Conservation (phyloP, 2,329 filamentous ascomycete genomes). For the Nigrospora sphaerica region DNA sequence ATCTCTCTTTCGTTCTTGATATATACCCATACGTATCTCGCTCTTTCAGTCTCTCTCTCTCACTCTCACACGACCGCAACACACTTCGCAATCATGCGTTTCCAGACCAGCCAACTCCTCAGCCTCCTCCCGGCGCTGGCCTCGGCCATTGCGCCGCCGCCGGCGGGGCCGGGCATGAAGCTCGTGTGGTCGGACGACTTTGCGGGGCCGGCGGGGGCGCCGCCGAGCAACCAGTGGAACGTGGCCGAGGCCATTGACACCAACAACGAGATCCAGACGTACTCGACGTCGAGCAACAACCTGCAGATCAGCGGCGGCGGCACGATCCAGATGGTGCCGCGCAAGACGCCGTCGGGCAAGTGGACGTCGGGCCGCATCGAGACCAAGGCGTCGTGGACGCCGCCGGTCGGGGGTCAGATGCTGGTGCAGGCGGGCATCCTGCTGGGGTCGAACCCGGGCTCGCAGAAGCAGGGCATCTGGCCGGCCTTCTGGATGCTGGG, state of each 20-base stretch:
- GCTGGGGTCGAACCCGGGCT: conserved; percentile 29
- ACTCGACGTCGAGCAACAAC: conserved; percentile 35
- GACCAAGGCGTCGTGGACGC: conserved; percentile 37
- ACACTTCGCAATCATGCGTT: conserved; percentile 17
- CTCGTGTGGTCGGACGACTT: conserved; percentile 40
- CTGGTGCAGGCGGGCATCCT: conserved; percentile 37
- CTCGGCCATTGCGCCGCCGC: conserved; percentile 18
- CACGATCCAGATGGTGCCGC: conserved; percentile 45
- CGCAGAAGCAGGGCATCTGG: conserved; percentile 42
- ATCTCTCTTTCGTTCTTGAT: background rate
- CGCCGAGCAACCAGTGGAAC: conserved; percentile 37
- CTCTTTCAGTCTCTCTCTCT: conserved; percentile 2
- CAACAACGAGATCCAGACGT: conserved; percentile 43
- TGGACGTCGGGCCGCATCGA: conserved; percentile 47
- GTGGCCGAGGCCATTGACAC: conserved; percentile 34
- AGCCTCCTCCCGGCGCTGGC: conserved; percentile 17
- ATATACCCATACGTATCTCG: background rate
- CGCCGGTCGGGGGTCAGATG: conserved; percentile 30
- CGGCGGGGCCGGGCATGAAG: conserved; percentile 26
- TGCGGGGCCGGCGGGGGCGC: conserved; percentile 27
- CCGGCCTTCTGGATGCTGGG: conserved; percentile 48
- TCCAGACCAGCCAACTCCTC: conserved; percentile 16
- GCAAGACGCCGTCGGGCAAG: conserved; percentile 24
- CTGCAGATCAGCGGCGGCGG: conserved; percentile 42
- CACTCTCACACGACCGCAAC: background rate